These are phyloP conservation scores for Botryotinia globosa DNA, from an alignment of 2,329 filamentous ascomycete genomes.

Conservation along the genomic window DNA sequence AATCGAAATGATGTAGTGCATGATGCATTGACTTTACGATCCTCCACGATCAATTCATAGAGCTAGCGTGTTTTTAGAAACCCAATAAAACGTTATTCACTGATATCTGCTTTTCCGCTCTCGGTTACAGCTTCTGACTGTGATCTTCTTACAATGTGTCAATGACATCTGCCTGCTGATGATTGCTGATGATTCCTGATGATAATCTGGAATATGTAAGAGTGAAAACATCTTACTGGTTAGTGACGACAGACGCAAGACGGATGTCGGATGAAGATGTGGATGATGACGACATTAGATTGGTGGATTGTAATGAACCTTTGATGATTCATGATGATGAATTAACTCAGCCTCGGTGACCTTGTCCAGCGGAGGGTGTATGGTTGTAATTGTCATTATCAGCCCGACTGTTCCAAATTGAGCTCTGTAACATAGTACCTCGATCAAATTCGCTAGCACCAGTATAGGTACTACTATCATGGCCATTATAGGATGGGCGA, in stretches of 20 bases:
- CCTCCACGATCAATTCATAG: slow-evolving; percentile 40
- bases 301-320: background rate
- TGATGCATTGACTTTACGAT: slow-evolving; percentile 33
- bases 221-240: slow-evolving; percentile 4
- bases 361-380: slow-evolving; percentile 49
- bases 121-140: slow-evolving; percentile 14
- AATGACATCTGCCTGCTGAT: background rate
- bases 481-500: slow-evolving; percentile 22
- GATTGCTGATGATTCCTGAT: background rate
- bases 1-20: slow-evolving; percentile 34
- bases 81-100: slow-evolving; percentile 26
- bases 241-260: background rate
- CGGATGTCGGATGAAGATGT: slow-evolving; percentile 23
- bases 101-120: background rate
- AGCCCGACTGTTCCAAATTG: slow-evolving; percentile 33
- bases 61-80: slow-evolving; percentile 29
- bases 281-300: background rate
- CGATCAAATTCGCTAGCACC: slow-evolving; percentile 34
- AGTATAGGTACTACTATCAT: slow-evolving; percentile 31
- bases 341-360: slow-evolving; percentile 22
- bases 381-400: slow-evolving; percentile 40
- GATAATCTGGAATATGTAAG: slow-evolving; percentile 1
- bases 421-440: slow-evolving; percentile 36
- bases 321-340: background rate
- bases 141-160: slow-evolving; percentile 16